phyloP scores from a whole-genome alignment of 73 alveolate species.

The Paramecium bursaria region DNA sequence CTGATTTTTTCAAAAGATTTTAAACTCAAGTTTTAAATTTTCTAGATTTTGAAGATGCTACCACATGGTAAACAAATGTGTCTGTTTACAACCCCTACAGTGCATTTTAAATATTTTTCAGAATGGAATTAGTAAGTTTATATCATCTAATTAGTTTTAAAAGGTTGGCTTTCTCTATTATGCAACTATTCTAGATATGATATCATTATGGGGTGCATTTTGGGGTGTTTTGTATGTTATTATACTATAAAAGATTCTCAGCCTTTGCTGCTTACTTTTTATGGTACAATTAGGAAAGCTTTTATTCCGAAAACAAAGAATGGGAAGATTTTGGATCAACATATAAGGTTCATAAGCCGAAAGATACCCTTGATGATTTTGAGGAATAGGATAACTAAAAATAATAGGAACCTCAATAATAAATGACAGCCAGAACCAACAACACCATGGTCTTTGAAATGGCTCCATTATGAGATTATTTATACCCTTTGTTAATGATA shows the following conservation, averaged over 20 bases:
- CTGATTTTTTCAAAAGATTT: slow-evolving; percentile 62
- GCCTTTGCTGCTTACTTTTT: slow-evolving; percentile 66
- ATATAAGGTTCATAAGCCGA: neutral
- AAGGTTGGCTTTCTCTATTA: slow-evolving; percentile 7
- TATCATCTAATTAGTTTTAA: neutral
- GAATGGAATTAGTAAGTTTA: slow-evolving; percentile 50
- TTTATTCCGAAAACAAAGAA: slow-evolving; percentile 52
- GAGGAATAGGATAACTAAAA: too few relatives aligned
- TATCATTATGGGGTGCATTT: slow-evolving; percentile 67
- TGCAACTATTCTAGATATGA: slow-evolving; percentile 52
- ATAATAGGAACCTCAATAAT: too few relatives aligned
- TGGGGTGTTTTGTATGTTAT: slow-evolving; percentile 64
- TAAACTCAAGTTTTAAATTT: neutral
- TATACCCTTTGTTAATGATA: too few relatives aligned
- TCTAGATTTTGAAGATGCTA: slow-evolving; percentile 10
- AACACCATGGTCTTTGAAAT: too few relatives aligned
- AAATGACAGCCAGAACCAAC: too few relatives aligned
- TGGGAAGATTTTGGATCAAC: slow-evolving; percentile 65
- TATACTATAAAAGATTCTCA: slow-evolving; percentile 23
- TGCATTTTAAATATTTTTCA: slow-evolving; percentile 60
- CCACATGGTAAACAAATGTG: slow-evolving; percentile 57
- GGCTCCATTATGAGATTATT: too few relatives aligned
- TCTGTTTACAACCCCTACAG: neutral
- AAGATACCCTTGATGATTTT: too few relatives aligned
- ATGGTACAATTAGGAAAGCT: slow-evolving; percentile 49